Evolutionary conservation across 2,329 filamentous ascomycete genomes (phyloP).

Genomic region (Nemania abortiva): DNA sequence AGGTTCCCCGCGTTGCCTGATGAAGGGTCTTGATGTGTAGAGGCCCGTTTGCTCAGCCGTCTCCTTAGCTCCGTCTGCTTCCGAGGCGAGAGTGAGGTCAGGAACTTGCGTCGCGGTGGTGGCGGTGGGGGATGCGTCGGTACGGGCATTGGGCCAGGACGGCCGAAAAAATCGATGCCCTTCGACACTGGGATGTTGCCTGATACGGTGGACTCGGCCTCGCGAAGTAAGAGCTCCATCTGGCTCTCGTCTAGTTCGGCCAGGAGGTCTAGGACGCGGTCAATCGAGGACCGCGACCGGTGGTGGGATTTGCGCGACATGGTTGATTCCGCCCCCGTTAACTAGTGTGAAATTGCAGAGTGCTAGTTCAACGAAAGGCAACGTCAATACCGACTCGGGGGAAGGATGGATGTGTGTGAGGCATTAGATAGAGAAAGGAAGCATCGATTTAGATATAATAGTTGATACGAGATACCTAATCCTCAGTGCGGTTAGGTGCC

Average conservation of each 20-base stretch:
- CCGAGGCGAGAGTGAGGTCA: constrained; percentile 44
- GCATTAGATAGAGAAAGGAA: constrained; percentile 13
- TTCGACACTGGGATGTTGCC: constrained; percentile 47
- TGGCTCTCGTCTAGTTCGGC: constrained; percentile 48
- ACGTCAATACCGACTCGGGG: constrained; percentile 10
- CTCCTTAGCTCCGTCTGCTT: constrained; percentile 43
- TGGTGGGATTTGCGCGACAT: constrained; percentile 41
- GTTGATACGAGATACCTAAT: constrained; percentile 1
- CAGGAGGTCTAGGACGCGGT: constrained; percentile 49
- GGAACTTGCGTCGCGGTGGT: constrained; percentile 45
- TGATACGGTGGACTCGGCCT: constrained; percentile 46
- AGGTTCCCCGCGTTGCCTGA: constrained; percentile 2
- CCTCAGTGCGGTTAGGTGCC: neutral
- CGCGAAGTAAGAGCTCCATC: constrained; percentile 46
- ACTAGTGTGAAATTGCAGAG: neutral
- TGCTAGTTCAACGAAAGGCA: constrained; percentile 1
- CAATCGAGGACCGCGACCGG: constrained; percentile 48
- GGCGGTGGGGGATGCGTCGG: constrained; percentile 16
- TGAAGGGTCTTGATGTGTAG: constrained; percentile 34
- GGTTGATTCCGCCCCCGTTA: neutral
- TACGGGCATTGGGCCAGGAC: constrained; percentile 23
- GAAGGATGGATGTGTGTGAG: neutral
- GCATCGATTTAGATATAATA: neutral
- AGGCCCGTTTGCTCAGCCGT: constrained; percentile 41
- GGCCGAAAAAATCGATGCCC: constrained; percentile 48